phyloP scores from a whole-genome alignment of 805 yeast species.

The Pichia phayaonensis region DNA sequence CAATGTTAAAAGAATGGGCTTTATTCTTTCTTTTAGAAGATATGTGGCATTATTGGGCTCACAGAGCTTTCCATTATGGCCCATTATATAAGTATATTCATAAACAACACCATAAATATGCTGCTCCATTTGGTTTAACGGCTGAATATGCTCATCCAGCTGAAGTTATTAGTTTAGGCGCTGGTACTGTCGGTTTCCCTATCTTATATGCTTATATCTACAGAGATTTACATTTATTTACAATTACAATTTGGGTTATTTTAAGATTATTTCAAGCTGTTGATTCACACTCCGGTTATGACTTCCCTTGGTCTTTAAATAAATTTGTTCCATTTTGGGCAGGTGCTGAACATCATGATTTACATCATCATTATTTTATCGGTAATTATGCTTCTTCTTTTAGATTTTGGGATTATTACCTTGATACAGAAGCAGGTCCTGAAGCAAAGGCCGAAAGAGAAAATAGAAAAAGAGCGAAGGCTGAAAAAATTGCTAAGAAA shows the following conservation, averaged over 20 bases:
- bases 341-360: constrained; percentile 57
- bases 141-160: constrained; percentile 58
- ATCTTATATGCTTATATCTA: constrained; percentile 44
- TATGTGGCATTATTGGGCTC: constrained; percentile 56
- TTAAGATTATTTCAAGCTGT: constrained; percentile 51
- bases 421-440: constrained; percentile 52
- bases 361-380: constrained; percentile 52
- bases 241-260: constrained; percentile 45
- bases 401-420: constrained; percentile 49
- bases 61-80: constrained; percentile 48
- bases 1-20: constrained; percentile 38
- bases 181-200: constrained; percentile 57
- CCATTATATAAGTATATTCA: constrained; percentile 50
- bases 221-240: constrained; percentile 42
- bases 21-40: constrained; percentile 49
- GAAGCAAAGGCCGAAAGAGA: constrained; percentile 43
- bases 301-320: constrained; percentile 55
- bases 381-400: constrained; percentile 53
- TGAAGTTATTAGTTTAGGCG: constrained; percentile 49
- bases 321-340: constrained; percentile 57
- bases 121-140: constrained; percentile 55
- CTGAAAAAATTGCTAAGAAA: constrained; percentile 28
- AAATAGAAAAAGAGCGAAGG: constrained; percentile 32
- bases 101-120: constrained; percentile 53
- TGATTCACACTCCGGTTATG: constrained; percentile 56